A percentile compares a stretch with the other conserved stretches of the same genome.
These are phyloP conservation scores for Astrephomene gubernaculifera DNA, from an alignment of 139 green algal species.

Conservation along the genomic window DNA sequence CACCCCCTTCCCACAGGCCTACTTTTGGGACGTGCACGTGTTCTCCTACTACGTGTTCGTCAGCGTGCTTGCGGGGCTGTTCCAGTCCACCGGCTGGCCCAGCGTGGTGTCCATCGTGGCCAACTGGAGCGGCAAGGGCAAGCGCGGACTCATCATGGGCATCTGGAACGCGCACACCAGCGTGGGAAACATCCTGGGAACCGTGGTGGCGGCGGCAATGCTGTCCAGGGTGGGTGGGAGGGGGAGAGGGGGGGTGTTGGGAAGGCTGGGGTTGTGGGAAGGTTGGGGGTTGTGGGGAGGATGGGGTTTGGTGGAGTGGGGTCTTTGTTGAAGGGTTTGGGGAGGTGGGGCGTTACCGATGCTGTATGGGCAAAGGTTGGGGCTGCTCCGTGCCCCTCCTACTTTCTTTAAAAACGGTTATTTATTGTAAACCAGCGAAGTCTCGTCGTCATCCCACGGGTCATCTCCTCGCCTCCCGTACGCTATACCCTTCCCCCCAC, in stretches of 20 bases:
- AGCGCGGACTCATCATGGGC: slow-evolving; percentile 94
- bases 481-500: no score
- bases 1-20: slow-evolving; percentile 57
- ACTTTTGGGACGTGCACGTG: slow-evolving; percentile 89
- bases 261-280: not conserved
- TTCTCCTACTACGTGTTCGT: slow-evolving; percentile 87
- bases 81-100: slow-evolving; percentile 95
- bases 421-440: no score
- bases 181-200: slow-evolving; percentile 94
- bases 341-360: no score
- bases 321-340: no score
- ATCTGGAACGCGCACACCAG: slow-evolving; percentile 97
- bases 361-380: no score
- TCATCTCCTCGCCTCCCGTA: no score
- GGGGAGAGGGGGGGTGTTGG: no score
- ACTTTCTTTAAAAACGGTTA: no score
- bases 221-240: slow-evolving; percentile 59
- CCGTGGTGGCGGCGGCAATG: slow-evolving; percentile 79
- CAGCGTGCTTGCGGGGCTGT: slow-evolving; percentile 79
- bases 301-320: not conserved
- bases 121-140: slow-evolving; percentile 96
- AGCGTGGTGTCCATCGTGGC: slow-evolving; percentile 93
- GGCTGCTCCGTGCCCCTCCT: no score
- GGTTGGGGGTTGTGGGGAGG: not conserved
- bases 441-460: no score